These are phyloP conservation scores for Trichoderma oligosporum DNA, from an alignment of 2,329 filamentous ascomycete species.

Conservation along the genomic window DNA sequence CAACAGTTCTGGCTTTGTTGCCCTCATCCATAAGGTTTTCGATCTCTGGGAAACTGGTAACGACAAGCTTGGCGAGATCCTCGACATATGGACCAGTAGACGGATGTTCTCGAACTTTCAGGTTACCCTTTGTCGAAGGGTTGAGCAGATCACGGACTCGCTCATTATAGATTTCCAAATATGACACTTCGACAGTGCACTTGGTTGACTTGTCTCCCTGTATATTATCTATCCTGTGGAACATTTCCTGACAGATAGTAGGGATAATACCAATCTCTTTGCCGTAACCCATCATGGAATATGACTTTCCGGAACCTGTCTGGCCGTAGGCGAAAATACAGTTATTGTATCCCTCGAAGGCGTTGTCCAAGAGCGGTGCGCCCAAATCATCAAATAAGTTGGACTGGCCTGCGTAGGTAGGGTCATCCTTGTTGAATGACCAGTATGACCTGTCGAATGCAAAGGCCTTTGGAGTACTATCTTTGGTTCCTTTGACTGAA, in stretches of 20 bases:
- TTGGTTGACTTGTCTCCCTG: conserved; percentile 70
- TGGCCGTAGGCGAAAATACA: conserved; percentile 99
- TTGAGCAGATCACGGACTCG: conserved; percentile 93
- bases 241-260: conserved; percentile 97
- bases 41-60: conserved; percentile 90
- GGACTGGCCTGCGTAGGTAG: conserved; percentile 84
- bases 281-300: conserved; percentile 99
- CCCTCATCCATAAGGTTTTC: conserved; percentile 98
- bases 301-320: conserved; percentile 97
- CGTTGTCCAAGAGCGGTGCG: conserved; percentile 89
- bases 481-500: conserved; percentile 63
- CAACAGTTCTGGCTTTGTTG: conserved; percentile 96
- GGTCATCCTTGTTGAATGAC: conserved; percentile 83
- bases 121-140: conserved; percentile 88
- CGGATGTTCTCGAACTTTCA: conserved; percentile 96
- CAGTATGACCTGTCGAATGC: conserved; percentile 97
- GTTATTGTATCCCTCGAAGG: conserved; percentile 98
- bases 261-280: conserved; percentile 94
- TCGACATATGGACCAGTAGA: conserved; percentile 97
- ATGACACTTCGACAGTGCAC: conserved; percentile 96
- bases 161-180: conserved; percentile 99
- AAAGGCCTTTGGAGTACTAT: conserved; percentile 74
- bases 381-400: conserved; percentile 86
- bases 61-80: conserved; percentile 91
- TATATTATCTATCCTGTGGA: conserved; percentile 72